Evolutionary conservation across 352 stramenopile genomes (phyloP).

Genomic region (Globisporangium mamillatum): DNA sequence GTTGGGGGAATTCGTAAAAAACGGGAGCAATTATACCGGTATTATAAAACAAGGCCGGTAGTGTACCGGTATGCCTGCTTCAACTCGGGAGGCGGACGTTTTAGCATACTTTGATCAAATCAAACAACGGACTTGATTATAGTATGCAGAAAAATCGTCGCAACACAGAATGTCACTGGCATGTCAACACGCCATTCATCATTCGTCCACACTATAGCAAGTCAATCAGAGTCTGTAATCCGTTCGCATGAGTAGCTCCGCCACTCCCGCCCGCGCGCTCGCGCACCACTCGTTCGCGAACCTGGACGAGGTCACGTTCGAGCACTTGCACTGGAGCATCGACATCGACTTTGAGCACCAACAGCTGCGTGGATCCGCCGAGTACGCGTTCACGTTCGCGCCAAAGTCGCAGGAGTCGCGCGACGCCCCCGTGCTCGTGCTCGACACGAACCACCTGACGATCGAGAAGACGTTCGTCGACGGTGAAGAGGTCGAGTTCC

Average conservation of each 20-base stretch:
- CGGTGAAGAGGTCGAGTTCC: conserved; percentile 34
- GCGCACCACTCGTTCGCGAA: conserved; percentile 84
- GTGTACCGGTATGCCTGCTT: too few species aligned
- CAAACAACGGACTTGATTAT: not conserved
- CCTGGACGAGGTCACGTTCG: conserved; percentile 73
- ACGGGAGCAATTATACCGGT: too few species aligned
- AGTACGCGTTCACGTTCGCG: conserved; percentile 72
- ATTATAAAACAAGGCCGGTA: too few species aligned
- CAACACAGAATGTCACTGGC: not conserved
- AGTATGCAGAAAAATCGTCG: not conserved
- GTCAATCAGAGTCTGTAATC: not conserved
- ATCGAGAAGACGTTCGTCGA: conserved; percentile 62
- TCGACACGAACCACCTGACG: conserved; percentile 86
- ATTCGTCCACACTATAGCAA: conserved; percentile 7
- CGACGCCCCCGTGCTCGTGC: conserved; percentile 35
- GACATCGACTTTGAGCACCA: conserved; percentile 82
- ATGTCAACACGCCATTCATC: not conserved
- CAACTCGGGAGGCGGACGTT: too few species aligned
- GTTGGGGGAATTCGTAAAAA: conserved; percentile 5
- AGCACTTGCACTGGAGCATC: conserved; percentile 86
- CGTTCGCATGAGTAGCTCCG: not conserved
- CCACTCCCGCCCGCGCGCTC: conserved; percentile 15
- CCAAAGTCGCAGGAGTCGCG: conserved; percentile 13
- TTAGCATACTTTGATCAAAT: not conserved
- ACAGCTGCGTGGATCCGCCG: conserved; percentile 73